phyloP scores from a whole-genome alignment of 768 basidiomycete species.

The Suillus lakei region DNA sequence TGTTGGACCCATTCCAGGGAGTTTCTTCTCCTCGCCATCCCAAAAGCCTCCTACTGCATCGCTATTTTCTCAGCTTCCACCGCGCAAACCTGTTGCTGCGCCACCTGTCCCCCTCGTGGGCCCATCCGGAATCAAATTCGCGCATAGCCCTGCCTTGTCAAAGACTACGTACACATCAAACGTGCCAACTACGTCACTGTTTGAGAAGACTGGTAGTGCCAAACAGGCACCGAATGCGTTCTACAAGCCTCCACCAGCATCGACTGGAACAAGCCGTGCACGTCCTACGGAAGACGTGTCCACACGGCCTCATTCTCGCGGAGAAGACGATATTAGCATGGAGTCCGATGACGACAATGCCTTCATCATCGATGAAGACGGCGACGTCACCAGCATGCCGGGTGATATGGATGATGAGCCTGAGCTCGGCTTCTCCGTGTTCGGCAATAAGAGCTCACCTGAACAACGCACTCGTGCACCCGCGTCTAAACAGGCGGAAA shows the following conservation, averaged over 20 bases:
- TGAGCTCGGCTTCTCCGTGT: conserved; percentile 35
- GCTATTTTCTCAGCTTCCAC: conserved; percentile 6
- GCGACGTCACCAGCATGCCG: conserved; percentile 3
- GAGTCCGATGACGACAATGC: conserved; percentile 14
- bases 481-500: conserved; percentile 17
- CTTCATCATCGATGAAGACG: conserved; percentile 9
- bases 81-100: conserved; percentile 6
- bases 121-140: conserved; percentile 12
- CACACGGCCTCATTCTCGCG: conserved; percentile 10
- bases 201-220: conserved; percentile 53
- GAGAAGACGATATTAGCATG: conserved; percentile 20
- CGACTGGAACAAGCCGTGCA: conserved; percentile 19
- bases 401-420: conserved; percentile 13
- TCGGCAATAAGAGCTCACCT: conserved; percentile 24
- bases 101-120: conserved; percentile 18
- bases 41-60: not conserved
- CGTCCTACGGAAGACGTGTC: conserved; percentile 13
- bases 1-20: conserved; percentile 7
- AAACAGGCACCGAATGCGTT: conserved; percentile 67
- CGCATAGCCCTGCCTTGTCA: conserved; percentile 7
- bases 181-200: conserved; percentile 31
- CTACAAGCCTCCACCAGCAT: conserved; percentile 53
- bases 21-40: conserved; percentile 4
- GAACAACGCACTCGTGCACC: conserved; percentile 16
- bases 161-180: conserved; percentile 10